Evolutionary conservation across 768 basidiomycete species (phyloP).

Genomic region (Boletellus ananiceps): DNA sequence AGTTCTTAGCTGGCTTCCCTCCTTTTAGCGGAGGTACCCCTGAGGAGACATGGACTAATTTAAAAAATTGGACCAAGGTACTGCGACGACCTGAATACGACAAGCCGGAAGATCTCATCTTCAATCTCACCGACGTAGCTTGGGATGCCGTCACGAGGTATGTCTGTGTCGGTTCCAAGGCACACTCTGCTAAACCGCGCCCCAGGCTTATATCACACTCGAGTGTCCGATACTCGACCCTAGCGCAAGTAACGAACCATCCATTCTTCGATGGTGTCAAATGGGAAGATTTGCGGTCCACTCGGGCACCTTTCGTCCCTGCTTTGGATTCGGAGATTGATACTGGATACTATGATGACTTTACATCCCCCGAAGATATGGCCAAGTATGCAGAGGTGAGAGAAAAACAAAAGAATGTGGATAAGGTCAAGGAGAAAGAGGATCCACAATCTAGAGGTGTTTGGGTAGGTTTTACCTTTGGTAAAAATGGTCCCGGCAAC

Average conservation of each 20-base stretch:
- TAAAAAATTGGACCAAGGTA: conserved; percentile 96
- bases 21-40: conserved; percentile 95
- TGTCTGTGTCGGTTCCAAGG: conserved; percentile 12
- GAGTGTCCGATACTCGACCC: conserved; percentile 69
- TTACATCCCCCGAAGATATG: conserved; percentile 88
- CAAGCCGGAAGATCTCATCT: conserved; percentile 91
- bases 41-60: conserved; percentile 98
- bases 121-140: conserved; percentile 88
- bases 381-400: conserved; percentile 98
- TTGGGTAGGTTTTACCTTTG: conserved; percentile 91
- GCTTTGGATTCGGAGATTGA: conserved; percentile 92
- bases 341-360: conserved; percentile 93
- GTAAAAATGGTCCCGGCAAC: conserved; percentile 73
- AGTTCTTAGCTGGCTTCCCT: conserved; percentile 94
- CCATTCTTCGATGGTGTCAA: conserved; percentile 76
- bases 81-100: conserved; percentile 93
- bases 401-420: conserved; percentile 95
- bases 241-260: conserved; percentile 68
- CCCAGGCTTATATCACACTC: conserved; percentile 82
- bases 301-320: conserved; percentile 87
- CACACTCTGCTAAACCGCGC: background rate
- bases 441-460: conserved; percentile 68
- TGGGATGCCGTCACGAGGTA: conserved; percentile 93
- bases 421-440: conserved; percentile 85
- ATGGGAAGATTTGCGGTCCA: conserved; percentile 76